Conservation (phyloP, 306 rosid species). For the Prunus davidiana region DNA sequence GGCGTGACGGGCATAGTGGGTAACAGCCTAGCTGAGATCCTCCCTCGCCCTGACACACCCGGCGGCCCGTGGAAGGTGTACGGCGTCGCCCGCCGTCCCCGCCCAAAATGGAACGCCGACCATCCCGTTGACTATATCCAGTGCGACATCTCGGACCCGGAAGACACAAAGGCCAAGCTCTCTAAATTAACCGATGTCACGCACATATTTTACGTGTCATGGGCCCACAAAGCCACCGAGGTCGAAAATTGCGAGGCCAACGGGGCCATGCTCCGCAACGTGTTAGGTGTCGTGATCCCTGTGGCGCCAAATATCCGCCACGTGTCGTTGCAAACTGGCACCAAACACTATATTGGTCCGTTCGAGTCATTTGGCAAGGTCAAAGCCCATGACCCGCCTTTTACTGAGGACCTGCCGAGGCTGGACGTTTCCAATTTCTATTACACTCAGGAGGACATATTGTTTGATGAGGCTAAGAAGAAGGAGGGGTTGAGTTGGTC, state of each 20-base stretch:
- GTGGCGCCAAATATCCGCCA: conserved; percentile 57
- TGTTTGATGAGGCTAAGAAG: conserved; percentile 44
- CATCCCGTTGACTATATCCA: conserved; percentile 55
- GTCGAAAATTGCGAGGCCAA: conserved; percentile 48
- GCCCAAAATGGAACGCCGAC: conserved; percentile 55
- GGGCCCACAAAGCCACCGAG: conserved; percentile 48
- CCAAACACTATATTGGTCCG: conserved; percentile 50
- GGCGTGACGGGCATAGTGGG: conserved; percentile 74
- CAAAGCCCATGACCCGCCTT: conserved; percentile 47
- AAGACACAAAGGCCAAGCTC: conserved; percentile 51
- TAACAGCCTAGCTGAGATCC: conserved; percentile 72
- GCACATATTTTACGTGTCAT: conserved; percentile 58
- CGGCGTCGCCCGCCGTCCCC: conserved; percentile 67
- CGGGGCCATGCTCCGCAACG: conserved; percentile 55
- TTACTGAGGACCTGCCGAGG: conserved; percentile 62
- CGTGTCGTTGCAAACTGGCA: conserved; percentile 60
- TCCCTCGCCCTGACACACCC: conserved; percentile 64
- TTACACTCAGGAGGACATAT: conserved; percentile 46
- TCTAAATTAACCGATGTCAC: conserved; percentile 55
- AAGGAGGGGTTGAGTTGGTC: conserved; percentile 51
- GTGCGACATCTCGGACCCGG: conserved; percentile 57
- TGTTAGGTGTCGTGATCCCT: conserved; percentile 49
- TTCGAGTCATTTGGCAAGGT: conserved; percentile 32
- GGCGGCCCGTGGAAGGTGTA: conserved; percentile 73
- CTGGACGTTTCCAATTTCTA: conserved; percentile 48